Conservation (phyloP, 495 filamentous ascomycete species). For the Penicillium bialowiezense region DNA sequence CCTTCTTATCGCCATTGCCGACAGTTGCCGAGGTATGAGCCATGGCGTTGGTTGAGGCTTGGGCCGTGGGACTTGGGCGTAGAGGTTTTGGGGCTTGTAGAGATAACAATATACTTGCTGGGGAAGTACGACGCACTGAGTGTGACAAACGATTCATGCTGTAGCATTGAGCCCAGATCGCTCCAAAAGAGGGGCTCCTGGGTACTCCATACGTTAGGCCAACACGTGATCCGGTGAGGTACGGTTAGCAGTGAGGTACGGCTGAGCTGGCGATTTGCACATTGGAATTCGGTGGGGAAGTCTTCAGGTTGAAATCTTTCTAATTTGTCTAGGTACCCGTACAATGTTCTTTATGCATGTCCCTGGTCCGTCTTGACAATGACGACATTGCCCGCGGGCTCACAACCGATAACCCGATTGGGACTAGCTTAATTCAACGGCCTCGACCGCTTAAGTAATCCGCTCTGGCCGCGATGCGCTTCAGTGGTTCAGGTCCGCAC, state of each 20-base stretch:
- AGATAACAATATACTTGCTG: background rate
- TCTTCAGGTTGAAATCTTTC: too few relatives aligned
- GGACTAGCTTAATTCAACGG: slow-evolving; percentile 10
- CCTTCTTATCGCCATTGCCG: slow-evolving; percentile 13
- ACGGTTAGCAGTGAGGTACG: background rate
- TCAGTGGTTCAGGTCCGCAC: slow-evolving; percentile 1
- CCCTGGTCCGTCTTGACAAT: too few relatives aligned
- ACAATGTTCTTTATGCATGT: too few relatives aligned
- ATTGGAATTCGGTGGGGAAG: too few relatives aligned
- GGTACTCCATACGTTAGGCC: too few relatives aligned
- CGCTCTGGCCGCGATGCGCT: background rate
- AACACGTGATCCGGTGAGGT: slow-evolving; percentile 16
- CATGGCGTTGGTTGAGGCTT: slow-evolving; percentile 21
- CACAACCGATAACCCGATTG: slow-evolving; percentile 10
- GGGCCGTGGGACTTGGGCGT: slow-evolving; percentile 18
- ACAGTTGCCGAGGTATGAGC: slow-evolving; percentile 5
- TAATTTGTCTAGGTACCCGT: too few relatives aligned
- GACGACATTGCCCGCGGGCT: slow-evolving; percentile 13
- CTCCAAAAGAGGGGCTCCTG: slow-evolving; percentile 3
- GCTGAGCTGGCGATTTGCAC: too few relatives aligned
- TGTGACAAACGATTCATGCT: slow-evolving; percentile 21
- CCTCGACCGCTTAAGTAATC: slow-evolving; percentile 25
- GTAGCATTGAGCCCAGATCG: background rate
- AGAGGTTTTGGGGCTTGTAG: background rate
- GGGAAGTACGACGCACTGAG: slow-evolving; percentile 12